Evolutionary conservation across 257 asterid species (phyloP), one percentile per base, ranked within the genome.

Genomic region (Echites panduratus): DNA sequence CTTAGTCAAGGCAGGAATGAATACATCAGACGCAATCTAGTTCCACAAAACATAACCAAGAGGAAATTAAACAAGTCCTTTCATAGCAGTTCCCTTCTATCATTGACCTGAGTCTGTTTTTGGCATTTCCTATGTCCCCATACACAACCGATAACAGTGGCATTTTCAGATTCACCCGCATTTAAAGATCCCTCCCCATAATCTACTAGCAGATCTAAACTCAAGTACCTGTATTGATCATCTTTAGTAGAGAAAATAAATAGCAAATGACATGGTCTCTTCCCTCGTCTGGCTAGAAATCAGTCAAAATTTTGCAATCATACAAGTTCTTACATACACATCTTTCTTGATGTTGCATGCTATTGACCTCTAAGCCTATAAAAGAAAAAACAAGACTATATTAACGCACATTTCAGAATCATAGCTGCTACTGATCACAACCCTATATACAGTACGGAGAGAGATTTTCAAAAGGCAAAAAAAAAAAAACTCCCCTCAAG

Each of bases 401-500:
- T 3, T 61, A 32, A 29, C 4, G 12, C n/a, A 61, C 29, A 44
- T 61, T 61, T 59, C 12, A 61, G 5, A 4, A 61, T 61, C 67
- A 66, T 40, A n/a, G n/a, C 56, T 22, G 44, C 54, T 49, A 4
- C 54, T 24, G 26, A 0, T 12, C n/a, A n/a, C 53, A 41, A 35
- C 44, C n/a, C 7, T 67, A 67, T 22, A 22, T 22, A 67, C 71
- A 27, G 45, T 43, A 44, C 11, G 22, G n/a, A n/a, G 35, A 44
- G 45, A n/a, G 40, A 43, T 14, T 66, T 44, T 24, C 0, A 44
- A 67, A n/a, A n/a, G n/a, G 40, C 40, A 70, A n/a, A n/a, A n/a
- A n/a, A n/a, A n/a, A n/a, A n/a, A 26, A 74, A 65, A 56, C 66
- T 54, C 52, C 64, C 76, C 59, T 72, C 73, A 53, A 44, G 66